Evolutionary conservation across 352 stramenopile species (phyloP), one percentile per base, ranked within the genome.

Genomic region (Globisporangium rhizosaccharum): DNA sequence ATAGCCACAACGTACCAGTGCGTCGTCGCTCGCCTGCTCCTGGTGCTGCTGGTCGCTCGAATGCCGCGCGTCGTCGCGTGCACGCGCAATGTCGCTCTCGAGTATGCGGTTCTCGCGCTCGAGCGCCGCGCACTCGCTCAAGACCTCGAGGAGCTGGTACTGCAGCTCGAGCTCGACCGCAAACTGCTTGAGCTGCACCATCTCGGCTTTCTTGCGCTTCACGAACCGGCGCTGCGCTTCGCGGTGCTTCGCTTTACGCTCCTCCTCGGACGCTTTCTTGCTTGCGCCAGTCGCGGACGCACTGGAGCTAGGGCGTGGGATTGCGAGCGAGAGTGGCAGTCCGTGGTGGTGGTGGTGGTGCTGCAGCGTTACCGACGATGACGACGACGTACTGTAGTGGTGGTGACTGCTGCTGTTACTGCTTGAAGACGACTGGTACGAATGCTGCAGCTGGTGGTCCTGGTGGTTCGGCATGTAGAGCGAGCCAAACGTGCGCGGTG

Each of bases 161-260:
- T 66, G 60, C 37, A 66, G 53, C 53, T 61, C 60, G 26, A 66
- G 55, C 26, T 66, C 60, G 28, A 62, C 49, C 7, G 60, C 60
- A 46, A 61, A 54, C 49, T 66, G 60, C 48, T 66, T 66, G 23
- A 66, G 60, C 53, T 66, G 60, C 26, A 61, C 28, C 60, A 66
- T 66, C 46, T 66, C 60, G 3, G 53, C 60, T 48, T 82, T 82
- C 58, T 82, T 82, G 62, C 73, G 68, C 57, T 76, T 70, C 5
- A 82, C 72, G 49, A 82, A 82, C 23, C 73, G 41, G 12, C 73
- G 59, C 65, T 82, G 73, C 5, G 72, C 73, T 66, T 82, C 73
- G 39, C 73, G 70, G 54, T 82, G 73, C 51, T 82, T 82, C 12
- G 73, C 73, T 61, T 77, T 70, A 45, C 73, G 73, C 61, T 79